Conservation (phyloP, 1,284 basidiomycete genomes). For the Boletus smithii region DNA sequence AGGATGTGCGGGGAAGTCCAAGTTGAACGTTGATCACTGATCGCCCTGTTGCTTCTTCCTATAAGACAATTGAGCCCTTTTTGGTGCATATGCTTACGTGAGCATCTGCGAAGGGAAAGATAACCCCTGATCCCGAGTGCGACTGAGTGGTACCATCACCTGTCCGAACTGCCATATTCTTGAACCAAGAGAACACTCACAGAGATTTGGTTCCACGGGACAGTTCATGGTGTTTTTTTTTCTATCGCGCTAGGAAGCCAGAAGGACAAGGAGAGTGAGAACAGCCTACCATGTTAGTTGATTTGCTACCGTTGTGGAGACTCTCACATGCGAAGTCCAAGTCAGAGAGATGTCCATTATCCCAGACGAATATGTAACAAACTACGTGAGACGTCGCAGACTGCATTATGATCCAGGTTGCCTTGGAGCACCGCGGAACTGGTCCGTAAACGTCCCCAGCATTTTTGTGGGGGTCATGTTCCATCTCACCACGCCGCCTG, state of each 20-base stretch:
- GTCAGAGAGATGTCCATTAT: neutral
- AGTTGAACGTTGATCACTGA: constrained; percentile 5
- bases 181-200: too few species aligned
- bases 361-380: neutral
- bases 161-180: too few species aligned
- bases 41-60: neutral
- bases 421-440: constrained; percentile 7
- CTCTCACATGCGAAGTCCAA: too few species aligned
- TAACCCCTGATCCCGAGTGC: constrained; percentile 8
- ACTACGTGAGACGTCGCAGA: constrained; percentile 1
- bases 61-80: constrained; percentile 6
- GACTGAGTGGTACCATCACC: too few species aligned
- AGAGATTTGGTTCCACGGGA: too few species aligned
- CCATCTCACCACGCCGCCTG: constrained; percentile 34
- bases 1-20: neutral
- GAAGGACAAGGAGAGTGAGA: too few species aligned
- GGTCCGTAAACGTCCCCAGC: constrained; percentile 15
- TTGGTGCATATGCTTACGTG: constrained; percentile 6
- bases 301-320: too few species aligned
- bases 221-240: too few species aligned
- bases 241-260: too few species aligned
- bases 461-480: constrained; percentile 30
- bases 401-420: constrained; percentile 8
- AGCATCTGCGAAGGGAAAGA: constrained; percentile 1
- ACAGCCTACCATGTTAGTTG: too few species aligned